Evolutionary conservation across 768 basidiomycete genomes (phyloP).

Genomic region (Leccinum sublutescens): DNA sequence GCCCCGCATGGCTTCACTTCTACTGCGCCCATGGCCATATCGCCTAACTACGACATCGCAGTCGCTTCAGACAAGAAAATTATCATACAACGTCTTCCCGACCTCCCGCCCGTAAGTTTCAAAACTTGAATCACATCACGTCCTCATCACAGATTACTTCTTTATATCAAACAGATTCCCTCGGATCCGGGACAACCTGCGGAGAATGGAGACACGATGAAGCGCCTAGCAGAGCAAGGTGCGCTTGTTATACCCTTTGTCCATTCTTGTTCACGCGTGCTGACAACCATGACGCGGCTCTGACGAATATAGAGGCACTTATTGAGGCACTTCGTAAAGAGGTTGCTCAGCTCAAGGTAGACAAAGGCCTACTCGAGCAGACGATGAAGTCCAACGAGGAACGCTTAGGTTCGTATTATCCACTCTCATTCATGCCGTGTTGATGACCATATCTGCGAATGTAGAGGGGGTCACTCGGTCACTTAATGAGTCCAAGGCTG

Average conservation of each 20-base stretch:
- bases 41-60: not conserved
- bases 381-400: not conserved
- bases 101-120: not conserved
- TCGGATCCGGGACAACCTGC: not conserved
- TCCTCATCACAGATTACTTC: not conserved
- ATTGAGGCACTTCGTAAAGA: not conserved
- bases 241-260: not conserved
- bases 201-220: not conserved
- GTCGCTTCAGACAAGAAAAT: not conserved
- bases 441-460: no score
- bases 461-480: no score
- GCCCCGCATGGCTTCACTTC: not conserved
- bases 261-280: no score
- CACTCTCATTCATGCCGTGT: no score
- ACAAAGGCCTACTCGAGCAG: not conserved
- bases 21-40: not conserved
- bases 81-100: not conserved
- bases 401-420: not conserved
- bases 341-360: not conserved
- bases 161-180: not conserved
- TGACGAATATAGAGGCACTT: not conserved
- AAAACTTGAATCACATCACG: not conserved
- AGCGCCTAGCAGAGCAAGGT: not conserved
- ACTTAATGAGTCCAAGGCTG: no score
- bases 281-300: no score